These are phyloP conservation scores for Abelmoschus esculentus DNA, from an alignment of 345 rosid species.

Conservation along the genomic window DNA sequence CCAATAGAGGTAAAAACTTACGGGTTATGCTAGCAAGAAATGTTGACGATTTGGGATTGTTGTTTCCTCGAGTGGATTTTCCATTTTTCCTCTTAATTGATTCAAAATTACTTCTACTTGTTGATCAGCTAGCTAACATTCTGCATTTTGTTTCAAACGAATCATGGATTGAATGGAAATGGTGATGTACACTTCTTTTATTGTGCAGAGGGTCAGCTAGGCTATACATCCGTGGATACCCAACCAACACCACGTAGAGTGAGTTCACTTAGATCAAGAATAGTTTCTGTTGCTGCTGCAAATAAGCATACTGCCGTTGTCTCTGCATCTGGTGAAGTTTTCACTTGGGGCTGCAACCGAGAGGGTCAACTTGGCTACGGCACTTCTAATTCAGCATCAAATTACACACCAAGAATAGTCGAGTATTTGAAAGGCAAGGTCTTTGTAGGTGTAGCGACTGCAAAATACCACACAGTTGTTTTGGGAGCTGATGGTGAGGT, in stretches of 20 bases:
- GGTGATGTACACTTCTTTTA: slow-evolving; percentile 16
- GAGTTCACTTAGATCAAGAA: slow-evolving; percentile 57
- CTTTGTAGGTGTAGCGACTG: slow-evolving; percentile 53
- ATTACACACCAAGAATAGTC: slow-evolving; percentile 84
- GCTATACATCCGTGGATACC: slow-evolving; percentile 89
- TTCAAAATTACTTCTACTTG: neutral
- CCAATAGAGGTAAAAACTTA: slow-evolving; percentile 71
- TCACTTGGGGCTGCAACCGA: slow-evolving; percentile 96
- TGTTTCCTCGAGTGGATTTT: slow-evolving; percentile 1
- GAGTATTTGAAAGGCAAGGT: slow-evolving; percentile 85
- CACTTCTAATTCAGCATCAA: slow-evolving; percentile 95
- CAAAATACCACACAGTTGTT: slow-evolving; percentile 87
- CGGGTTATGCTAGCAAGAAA: neutral
- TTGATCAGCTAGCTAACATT: neutral
- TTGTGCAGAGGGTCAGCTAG: slow-evolving; percentile 93
- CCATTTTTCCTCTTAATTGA: neutral
- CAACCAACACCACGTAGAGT: slow-evolving; percentile 97
- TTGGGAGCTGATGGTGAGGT: slow-evolving; percentile 90
- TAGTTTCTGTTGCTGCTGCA: slow-evolving; percentile 91
- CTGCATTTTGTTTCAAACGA: neutral
- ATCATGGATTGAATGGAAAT: neutral
- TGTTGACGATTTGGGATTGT: neutral
- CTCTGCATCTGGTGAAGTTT: slow-evolving; percentile 85
- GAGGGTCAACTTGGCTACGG: slow-evolving; percentile 99
- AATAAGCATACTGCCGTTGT: slow-evolving; percentile 93